Conservation (phyloP, 768 basidiomycete species). For the Tylopilus rubrobrunneus region DNA sequence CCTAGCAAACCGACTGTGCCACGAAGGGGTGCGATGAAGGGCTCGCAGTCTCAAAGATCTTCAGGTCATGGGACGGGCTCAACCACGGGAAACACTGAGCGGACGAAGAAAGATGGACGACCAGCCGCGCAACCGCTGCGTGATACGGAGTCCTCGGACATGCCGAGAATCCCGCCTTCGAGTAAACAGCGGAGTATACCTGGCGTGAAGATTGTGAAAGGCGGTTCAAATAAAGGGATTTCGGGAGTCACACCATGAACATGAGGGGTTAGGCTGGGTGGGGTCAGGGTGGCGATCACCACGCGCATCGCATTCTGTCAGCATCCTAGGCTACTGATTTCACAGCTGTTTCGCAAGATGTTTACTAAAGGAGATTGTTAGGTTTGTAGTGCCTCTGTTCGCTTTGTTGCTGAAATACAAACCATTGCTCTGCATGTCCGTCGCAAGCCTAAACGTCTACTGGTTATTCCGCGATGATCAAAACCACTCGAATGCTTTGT, state of each 20-base stretch:
- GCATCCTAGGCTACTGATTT: neutral
- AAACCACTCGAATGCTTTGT: neutral
- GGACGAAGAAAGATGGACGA: slow-evolving; percentile 2
- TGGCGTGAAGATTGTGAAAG: slow-evolving; percentile 31
- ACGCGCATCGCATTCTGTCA: neutral
- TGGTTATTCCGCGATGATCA: neutral
- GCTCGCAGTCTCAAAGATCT: slow-evolving; percentile 1
- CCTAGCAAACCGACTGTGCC: slow-evolving; percentile 19
- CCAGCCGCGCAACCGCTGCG: neutral
- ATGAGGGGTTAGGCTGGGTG: slow-evolving; percentile 1
- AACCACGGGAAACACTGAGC: neutral
- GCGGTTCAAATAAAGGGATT: slow-evolving; percentile 13
- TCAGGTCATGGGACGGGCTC: neutral
- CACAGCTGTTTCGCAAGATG: slow-evolving; percentile 4
- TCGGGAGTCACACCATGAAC: slow-evolving; percentile 6
- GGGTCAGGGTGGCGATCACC: neutral
- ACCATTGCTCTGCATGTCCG: neutral
- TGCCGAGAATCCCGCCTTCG: slow-evolving; percentile 7
- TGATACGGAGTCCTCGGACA: slow-evolving; percentile 16
- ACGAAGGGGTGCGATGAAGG: neutral
- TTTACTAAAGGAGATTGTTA: neutral
- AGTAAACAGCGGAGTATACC: slow-evolving; percentile 29
- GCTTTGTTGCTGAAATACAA: slow-evolving; percentile 4
- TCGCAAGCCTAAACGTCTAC: neutral
- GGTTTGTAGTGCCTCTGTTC: neutral